Conservation (phyloP, 495 filamentous ascomycete species). For the Elaphomyces granulatus region DNA sequence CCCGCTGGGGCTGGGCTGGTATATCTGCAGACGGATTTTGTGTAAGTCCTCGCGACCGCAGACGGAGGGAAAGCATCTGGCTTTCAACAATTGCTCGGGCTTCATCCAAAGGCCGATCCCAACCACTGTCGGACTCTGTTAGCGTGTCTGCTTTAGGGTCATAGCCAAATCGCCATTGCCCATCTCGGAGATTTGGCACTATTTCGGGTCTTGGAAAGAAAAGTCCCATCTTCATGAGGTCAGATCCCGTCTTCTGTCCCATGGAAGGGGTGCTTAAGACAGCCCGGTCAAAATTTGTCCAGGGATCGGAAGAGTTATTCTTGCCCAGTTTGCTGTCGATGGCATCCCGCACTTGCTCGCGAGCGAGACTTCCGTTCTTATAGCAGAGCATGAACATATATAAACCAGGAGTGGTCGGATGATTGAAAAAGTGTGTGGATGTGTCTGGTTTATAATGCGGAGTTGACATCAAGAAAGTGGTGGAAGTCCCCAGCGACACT, state of each 20-base stretch:
- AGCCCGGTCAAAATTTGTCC: slow-evolving; percentile 63
- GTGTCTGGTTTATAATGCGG: slow-evolving; percentile 78
- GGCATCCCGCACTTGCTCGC: slow-evolving; percentile 72
- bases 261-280: slow-evolving; percentile 51
- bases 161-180: slow-evolving; percentile 74
- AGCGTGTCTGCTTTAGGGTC: slow-evolving; percentile 28
- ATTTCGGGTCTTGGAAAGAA: slow-evolving; percentile 95
- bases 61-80: slow-evolving; percentile 77
- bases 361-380: slow-evolving; percentile 90
- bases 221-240: slow-evolving; percentile 65
- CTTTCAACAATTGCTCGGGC: slow-evolving; percentile 85
- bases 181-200: slow-evolving; percentile 71
- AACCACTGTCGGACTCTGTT: slow-evolving; percentile 29
- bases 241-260: slow-evolving; percentile 36
- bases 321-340: slow-evolving; percentile 34
- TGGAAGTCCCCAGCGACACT: slow-evolving; percentile 85
- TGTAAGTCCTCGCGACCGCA: slow-evolving; percentile 66
- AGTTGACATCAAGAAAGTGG: slow-evolving; percentile 94
- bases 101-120: slow-evolving; percentile 47
- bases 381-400: slow-evolving; percentile 99
- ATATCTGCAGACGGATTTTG: slow-evolving; percentile 36
- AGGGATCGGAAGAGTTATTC: slow-evolving; percentile 34
- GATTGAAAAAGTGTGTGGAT: slow-evolving; percentile 79
- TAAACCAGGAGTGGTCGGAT: slow-evolving; percentile 64
- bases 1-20: slow-evolving; percentile 70